These are phyloP conservation scores for Tylopilus rubrobrunneus DNA, from an alignment of 768 basidiomycete species.

Conservation along the genomic window DNA sequence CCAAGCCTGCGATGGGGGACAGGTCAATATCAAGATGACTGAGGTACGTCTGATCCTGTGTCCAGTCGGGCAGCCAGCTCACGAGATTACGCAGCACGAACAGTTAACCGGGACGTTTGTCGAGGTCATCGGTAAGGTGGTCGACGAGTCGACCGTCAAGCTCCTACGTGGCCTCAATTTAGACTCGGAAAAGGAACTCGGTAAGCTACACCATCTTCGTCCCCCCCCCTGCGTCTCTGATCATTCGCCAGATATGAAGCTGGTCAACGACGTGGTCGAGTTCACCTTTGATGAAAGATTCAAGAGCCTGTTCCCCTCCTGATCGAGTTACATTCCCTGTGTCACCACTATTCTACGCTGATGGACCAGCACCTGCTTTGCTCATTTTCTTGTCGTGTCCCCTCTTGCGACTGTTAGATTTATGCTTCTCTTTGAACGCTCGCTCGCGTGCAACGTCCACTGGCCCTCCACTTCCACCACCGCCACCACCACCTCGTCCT, in stretches of 20 bases:
- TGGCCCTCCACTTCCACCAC: conserved; percentile 34
- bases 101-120: conserved; percentile 51
- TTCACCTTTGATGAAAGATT: conserved; percentile 59
- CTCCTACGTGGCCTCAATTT: conserved; percentile 50
- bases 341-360: conserved; percentile 7
- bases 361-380: conserved; percentile 47
- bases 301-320: conserved; percentile 43
- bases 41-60: conserved; percentile 32
- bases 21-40: conserved; percentile 47
- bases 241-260: conserved; percentile 44
- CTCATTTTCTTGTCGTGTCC: conserved; percentile 92
- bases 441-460: conserved; percentile 49
- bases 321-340: neutral
- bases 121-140: conserved; percentile 65
- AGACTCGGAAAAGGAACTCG: conserved; percentile 51
- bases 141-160: conserved; percentile 53
- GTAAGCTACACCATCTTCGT: conserved; percentile 36
- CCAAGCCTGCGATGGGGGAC: conserved; percentile 62
- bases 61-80: neutral
- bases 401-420: conserved; percentile 75
- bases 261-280: conserved; percentile 60
- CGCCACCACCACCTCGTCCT: conserved; percentile 8
- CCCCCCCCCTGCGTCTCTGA: conserved; percentile 3
- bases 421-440: conserved; percentile 75
- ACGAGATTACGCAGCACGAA: conserved; percentile 32